Base-by-base conservation (phyloP, 2,329 filamentous ascomycete species). In the Colletotrichum sp. region DNA sequence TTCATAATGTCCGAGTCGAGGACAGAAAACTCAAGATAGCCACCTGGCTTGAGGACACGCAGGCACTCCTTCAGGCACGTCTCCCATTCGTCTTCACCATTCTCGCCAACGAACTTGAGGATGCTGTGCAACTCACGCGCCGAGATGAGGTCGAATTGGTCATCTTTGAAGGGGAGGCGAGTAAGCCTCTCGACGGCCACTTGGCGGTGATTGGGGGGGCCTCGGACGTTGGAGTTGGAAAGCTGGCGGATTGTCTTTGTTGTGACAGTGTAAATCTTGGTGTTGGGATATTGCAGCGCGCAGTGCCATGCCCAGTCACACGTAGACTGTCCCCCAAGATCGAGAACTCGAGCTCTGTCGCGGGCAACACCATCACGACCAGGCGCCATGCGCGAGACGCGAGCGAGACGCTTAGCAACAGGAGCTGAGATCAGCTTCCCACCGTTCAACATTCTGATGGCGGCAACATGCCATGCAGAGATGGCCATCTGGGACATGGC, bases 291-390 rank as follows among this genome's bases (percentile, higher is more conserved):
- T 83, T 96, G 94, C 65, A 95, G 89, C 1, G 97, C 96, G 74
- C 95, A 94, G 82, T 97, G 93, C 97, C 97, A 99, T 26, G 95
- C 96, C 97, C 97, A 99, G 84, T 98, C 96, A 82, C 95, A 96
- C 16, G 94, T 92, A 1, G 94, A 90, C 82, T 96, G 93, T 60
- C 96, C 96, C 65, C 95, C 96, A 39, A 98, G 92, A 82, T 99
- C 96, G 30, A 99, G 90, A 73, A 98, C 93, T 39, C 94, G 89
- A 5, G 92, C 87, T 28, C 92, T 90, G 74, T 91, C 87, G 75
- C 87, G 87, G 68, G 85, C 82, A 21, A 85, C 83, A 49, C 89
- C 88, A 57, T 87, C 81, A 34, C 83, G 80, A n/a, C 84, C 85
- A 4, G 86, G 84, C 2, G 86, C 83, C 82, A 89, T 87, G 77